Evolutionary conservation across 371 early-diverging fungal genomes (phyloP), one percentile per base, ranked within the genome.

Genomic region (Synchytrium microbalum): DNA sequence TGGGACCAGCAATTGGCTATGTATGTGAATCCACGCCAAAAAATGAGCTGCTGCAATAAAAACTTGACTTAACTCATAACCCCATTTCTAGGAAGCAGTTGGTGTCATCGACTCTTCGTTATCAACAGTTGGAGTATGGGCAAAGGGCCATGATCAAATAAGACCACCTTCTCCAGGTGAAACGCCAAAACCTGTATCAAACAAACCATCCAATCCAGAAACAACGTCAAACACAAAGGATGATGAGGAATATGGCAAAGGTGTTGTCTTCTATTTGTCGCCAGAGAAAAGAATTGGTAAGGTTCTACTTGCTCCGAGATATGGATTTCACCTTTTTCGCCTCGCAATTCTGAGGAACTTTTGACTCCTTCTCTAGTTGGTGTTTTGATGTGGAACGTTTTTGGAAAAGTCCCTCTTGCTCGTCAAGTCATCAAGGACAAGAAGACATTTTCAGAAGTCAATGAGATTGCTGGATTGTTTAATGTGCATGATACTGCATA

Each of bases 111-210:
- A 88, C 66, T 72, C 83, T n/a, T 78, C 79, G 60, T 68, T 87
- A 27, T 78, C 80, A 19, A 89, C 90, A 26, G 82, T 85, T 1
- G 83, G 85, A 59, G 78, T 88, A 10, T 89, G 88, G 88, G 86
- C 86, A 65, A 84, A 84, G 75, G 80, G 79, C 19, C 77, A 80
- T 57, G 64, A 65, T n/a, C n/a, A n/a, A n/a, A n/a, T n/a, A n/a
- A n/a, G n/a, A n/a, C n/a, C n/a, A n/a, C n/a, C n/a, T n/a, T n/a
- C n/a, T n/a, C n/a, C n/a, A 62, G 28, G 69, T 19, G 63, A 56
- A 2, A 70, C 28, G 65, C 72, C 57, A 69, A 68, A 63, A 68
- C 72, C 66, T 70, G 78, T 57, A 60, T 68, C 57, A 75, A 70
- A 16, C 60, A 69, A 38, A 58, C n/a, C 68, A 68, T 32, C 30